Percentiles rank a stretch among this genome's conserved stretches.
These are phyloP conservation scores for Metarhizium robertsii DNA, from an alignment of 2,329 filamentous ascomycete species.

Conservation along the genomic window DNA sequence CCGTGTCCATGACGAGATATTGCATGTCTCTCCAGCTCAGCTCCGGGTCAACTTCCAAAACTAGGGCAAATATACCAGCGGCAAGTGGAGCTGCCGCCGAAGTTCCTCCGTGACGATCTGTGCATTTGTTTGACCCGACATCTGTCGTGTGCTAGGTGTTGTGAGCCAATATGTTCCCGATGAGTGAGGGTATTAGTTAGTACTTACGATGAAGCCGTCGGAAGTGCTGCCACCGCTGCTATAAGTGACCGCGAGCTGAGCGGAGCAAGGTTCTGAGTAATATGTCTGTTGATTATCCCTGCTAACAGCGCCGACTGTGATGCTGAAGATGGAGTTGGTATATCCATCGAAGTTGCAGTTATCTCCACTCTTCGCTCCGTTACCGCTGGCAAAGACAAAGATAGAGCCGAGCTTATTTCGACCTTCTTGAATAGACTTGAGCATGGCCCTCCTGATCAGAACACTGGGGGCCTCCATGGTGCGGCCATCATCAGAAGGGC, in stretches of 20 bases:
- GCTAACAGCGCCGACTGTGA: slow-evolving; percentile 91
- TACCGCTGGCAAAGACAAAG: slow-evolving; percentile 91
- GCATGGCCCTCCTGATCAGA: slow-evolving; percentile 80
- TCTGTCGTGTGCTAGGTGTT: slow-evolving; percentile 72
- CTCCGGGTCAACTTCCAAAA: slow-evolving; percentile 75
- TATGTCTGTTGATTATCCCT: slow-evolving; percentile 81
- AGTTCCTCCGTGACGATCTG: slow-evolving; percentile 78
- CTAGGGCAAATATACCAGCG: slow-evolving; percentile 84
- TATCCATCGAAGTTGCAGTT: slow-evolving; percentile 99
- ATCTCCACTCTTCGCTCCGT: slow-evolving; percentile 77
- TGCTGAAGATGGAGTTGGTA: slow-evolving; percentile 98
- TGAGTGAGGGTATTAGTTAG: not conserved
- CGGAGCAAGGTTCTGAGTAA: slow-evolving; percentile 94
- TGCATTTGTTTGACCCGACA: slow-evolving; percentile 75
- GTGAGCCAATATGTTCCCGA: not conserved
- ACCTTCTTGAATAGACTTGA: slow-evolving; percentile 85
- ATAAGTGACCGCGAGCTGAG: slow-evolving; percentile 91
- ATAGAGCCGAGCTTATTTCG: slow-evolving; percentile 77
- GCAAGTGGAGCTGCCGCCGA: slow-evolving; percentile 91
- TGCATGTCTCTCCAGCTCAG: slow-evolving; percentile 92
- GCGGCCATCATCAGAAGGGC: slow-evolving; percentile 82
- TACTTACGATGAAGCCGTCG: slow-evolving; percentile 58
- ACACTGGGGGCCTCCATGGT: slow-evolving; percentile 93
- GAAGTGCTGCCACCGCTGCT: slow-evolving; percentile 70
- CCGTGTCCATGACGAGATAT: slow-evolving; percentile 78